A percentile compares a stretch with the other conserved stretches of the same genome.
Conservation (phyloP, 2,329 filamentous ascomycete species). For the Ophiostoma montium region DNA sequence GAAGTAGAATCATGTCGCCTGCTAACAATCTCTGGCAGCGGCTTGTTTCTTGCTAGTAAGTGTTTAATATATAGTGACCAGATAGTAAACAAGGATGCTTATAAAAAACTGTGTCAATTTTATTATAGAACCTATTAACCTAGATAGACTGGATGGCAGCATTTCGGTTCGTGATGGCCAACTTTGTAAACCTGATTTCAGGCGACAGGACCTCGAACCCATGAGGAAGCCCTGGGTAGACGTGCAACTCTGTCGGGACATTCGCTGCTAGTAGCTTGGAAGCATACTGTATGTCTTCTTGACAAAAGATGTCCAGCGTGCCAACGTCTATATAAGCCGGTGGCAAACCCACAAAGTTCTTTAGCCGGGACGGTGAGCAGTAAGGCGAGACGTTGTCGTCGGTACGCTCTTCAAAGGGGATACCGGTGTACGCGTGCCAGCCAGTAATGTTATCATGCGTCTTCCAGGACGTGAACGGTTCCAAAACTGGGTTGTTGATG, state of each 20-base stretch:
- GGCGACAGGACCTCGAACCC: background rate
- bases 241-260: background rate
- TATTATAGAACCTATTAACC: background rate
- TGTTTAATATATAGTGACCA: too few species aligned
- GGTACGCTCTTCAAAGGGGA: background rate
- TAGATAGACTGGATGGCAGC: background rate
- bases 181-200: background rate
- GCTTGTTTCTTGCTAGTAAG: too few species aligned
- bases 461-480: background rate
- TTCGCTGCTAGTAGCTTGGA: background rate
- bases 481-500: background rate
- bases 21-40: too few species aligned
- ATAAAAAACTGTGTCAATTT: too few species aligned
- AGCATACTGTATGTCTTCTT: background rate
- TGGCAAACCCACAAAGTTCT: background rate
- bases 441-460: background rate
- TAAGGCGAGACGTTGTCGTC: background rate
- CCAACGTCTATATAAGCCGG: background rate
- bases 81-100: too few species aligned
- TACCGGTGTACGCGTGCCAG: background rate
- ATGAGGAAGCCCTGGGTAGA: background rate
- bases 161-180: background rate
- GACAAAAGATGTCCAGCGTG: background rate
- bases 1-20: too few species aligned
- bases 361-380: background rate